Conservation (phyloP, 495 filamentous ascomycete species). For the Daldinia vernicosa region DNA sequence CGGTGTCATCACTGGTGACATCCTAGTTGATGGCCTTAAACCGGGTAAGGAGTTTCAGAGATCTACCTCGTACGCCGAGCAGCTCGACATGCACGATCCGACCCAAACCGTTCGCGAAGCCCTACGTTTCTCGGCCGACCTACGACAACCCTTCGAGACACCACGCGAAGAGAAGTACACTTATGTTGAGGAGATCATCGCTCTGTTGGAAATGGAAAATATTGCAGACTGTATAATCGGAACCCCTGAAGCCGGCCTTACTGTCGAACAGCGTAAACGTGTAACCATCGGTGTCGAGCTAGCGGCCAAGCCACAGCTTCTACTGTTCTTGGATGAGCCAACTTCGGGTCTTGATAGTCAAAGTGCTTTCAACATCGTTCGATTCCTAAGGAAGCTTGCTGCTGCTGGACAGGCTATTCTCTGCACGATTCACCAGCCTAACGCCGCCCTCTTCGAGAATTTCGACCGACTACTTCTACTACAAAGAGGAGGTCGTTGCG, state of each 20-base stretch:
- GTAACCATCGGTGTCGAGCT: constrained; percentile 92
- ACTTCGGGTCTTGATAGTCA: constrained; percentile 89
- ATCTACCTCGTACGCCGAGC: constrained; percentile 80
- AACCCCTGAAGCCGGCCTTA: constrained; percentile 76
- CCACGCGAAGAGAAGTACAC: constrained; percentile 77
- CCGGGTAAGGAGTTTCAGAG: constrained; percentile 79
- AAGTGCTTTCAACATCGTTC: constrained; percentile 86
- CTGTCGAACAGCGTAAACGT: constrained; percentile 89
- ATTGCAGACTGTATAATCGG: constrained; percentile 89
- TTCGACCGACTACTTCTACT: constrained; percentile 77
- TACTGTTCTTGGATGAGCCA: constrained; percentile 91
- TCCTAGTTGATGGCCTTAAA: constrained; percentile 74
- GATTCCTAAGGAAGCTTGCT: constrained; percentile 85
- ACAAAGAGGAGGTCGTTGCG: constrained; percentile 72
- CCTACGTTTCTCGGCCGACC: constrained; percentile 80
- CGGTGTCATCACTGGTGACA: constrained; percentile 77
- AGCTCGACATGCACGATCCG: constrained; percentile 81
- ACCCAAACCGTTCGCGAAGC: constrained; percentile 86
- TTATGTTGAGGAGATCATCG: constrained; percentile 85
- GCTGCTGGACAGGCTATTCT: constrained; percentile 86
- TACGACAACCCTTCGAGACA: constrained; percentile 78
- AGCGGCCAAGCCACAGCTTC: constrained; percentile 82
- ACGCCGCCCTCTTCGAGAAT: constrained; percentile 83
- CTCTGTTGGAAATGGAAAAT: constrained; percentile 80
- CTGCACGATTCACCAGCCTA: constrained; percentile 93